These are phyloP conservation scores for Russula vinacea DNA, from an alignment of 768 basidiomycete genomes.

Conservation along the genomic window DNA sequence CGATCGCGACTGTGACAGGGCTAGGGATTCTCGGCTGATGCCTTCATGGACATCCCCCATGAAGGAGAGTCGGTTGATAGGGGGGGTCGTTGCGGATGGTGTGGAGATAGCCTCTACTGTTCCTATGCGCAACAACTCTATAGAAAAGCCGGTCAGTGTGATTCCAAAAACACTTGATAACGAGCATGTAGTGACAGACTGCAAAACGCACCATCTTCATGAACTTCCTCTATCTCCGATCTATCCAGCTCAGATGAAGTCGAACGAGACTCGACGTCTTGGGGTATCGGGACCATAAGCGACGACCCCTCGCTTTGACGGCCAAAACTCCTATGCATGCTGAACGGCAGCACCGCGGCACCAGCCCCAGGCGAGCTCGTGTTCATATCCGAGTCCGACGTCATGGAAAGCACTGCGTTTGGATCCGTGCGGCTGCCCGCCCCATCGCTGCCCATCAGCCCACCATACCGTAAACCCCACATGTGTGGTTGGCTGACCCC, in stretches of 20 bases:
- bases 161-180: background rate
- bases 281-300: slow-evolving; percentile 36
- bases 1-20: background rate
- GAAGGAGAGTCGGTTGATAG: slow-evolving; percentile 38
- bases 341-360: slow-evolving; percentile 34
- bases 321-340: slow-evolving; percentile 31
- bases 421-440: slow-evolving; percentile 23
- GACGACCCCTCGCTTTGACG: slow-evolving; percentile 26
- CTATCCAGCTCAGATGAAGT: slow-evolving; percentile 38
- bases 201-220: slow-evolving; percentile 41
- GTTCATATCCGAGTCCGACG: slow-evolving; percentile 22
- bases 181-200: background rate
- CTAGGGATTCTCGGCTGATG: slow-evolving; percentile 18
- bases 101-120: slow-evolving; percentile 50
- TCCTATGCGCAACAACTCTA: slow-evolving; percentile 52
- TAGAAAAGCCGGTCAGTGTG: slow-evolving; percentile 5
- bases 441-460: slow-evolving; percentile 26
- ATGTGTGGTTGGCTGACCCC: slow-evolving; percentile 19
- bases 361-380: background rate
- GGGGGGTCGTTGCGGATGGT: slow-evolving; percentile 43
- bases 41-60: slow-evolving; percentile 17
- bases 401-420: slow-evolving; percentile 29
- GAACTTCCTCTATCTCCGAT: slow-evolving; percentile 33
- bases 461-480: slow-evolving; percentile 32
- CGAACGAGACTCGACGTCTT: slow-evolving; percentile 38